These are phyloP conservation scores for Tulasnella calospora DNA, from an alignment of 768 basidiomycete genomes.

Conservation along the genomic window DNA sequence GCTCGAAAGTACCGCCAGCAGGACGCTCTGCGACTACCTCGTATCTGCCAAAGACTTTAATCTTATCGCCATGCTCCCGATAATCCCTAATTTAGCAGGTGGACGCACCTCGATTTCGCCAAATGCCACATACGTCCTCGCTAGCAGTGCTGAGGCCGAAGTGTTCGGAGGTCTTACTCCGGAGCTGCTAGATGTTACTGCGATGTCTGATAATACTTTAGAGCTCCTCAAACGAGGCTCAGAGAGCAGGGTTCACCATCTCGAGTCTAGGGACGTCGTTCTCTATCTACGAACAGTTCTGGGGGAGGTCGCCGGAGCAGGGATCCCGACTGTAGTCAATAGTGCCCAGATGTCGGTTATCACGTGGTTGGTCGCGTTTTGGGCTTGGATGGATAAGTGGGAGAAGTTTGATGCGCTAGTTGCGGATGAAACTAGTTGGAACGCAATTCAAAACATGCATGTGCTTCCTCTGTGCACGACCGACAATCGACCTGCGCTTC, in stretches of 20 bases:
- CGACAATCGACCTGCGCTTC: neutral
- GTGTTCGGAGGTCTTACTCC: neutral
- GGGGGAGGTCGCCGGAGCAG: neutral
- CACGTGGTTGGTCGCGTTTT: neutral
- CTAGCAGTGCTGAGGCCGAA: neutral
- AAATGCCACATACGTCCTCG: neutral
- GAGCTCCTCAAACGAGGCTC: neutral
- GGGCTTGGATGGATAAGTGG: slow-evolving; percentile 4
- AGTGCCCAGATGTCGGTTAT: neutral
- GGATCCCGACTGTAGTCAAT: neutral
- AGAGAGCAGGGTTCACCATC: neutral
- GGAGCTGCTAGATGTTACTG: neutral
- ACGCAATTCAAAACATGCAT: neutral
- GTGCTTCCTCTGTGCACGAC: neutral
- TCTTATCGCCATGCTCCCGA: neutral
- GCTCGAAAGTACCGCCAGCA: neutral
- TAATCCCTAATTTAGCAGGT: neutral
- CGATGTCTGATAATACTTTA: neutral
- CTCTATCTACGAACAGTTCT: neutral
- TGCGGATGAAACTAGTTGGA: neutral
- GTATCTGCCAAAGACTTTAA: neutral
- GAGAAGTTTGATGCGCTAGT: neutral
- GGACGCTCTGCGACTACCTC: neutral
- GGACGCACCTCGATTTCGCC: neutral
- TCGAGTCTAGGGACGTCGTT: neutral